Base-by-base conservation (phyloP, 345 rosid species). In the Citrus trifoliata region DNA sequence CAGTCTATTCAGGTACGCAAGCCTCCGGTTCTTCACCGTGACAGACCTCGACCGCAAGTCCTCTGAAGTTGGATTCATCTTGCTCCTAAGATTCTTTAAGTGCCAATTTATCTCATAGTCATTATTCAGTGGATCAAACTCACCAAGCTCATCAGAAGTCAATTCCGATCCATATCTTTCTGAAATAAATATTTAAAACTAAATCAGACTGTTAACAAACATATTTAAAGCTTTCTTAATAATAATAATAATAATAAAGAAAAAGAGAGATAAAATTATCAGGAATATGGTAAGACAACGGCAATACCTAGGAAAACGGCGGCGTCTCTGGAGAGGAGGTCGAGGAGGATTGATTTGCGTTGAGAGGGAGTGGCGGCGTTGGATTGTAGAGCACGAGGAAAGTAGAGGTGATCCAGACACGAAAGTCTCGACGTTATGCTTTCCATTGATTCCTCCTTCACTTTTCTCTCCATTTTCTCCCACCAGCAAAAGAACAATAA, bases 31-130 rank as follows among this genome's bases (percentile, higher is more conserved):
- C 87, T 92, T 94, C 70, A 92, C 97, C 28, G 84, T 83, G 76
- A 90, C 91, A 0, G 92, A 86, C 87, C 91, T 89, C 2, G 81
- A 87, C 73, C 83, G 88, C 81, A 91, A 76, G 79, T 95, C 94
- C 68, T 90, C 93, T 1, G 84, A 79, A 35, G 90, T 91, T 1
- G 99, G 97, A 74, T 76, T 89, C 69, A 89, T 71, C 80, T 90
- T 88, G 83, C 87, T 90, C 80, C 93, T 82, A 7, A 94, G 91
- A 72, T 85, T 88, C 74, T 88, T 94, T 51, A 95, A 80, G 71
- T 92, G 95, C 97, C 99, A 95, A 76, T 88, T 89, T 48, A 93
- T 80, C 84, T 93, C 99, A 10, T 95, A 92, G 70, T 95, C 94
- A 46, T 82, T 82, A 37, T 82, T 85, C 40, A 95, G 87, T 0